Percentiles rank a stretch among this genome's conserved stretches.
phyloP scores from a whole-genome alignment of 2,329 filamentous ascomycete species.

The Lithohypha guttulata region DNA sequence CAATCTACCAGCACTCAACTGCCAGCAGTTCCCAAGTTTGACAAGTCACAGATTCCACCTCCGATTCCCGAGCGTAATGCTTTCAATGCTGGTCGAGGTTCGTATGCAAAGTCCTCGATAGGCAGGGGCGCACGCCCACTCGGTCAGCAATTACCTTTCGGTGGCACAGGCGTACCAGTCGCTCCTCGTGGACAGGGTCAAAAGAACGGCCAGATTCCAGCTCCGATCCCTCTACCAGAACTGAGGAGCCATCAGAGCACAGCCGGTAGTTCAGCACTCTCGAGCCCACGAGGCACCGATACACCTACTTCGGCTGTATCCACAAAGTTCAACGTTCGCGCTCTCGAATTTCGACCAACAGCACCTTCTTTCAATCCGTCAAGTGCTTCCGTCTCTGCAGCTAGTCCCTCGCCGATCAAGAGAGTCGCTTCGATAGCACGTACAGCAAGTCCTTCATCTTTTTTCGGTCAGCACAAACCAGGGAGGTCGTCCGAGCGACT shows the following conservation, averaged over 20 bases:
- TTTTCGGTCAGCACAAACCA: conserved; percentile 62
- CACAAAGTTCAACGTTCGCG: conserved; percentile 46
- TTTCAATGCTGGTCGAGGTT: conserved; percentile 37
- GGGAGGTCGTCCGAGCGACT: conserved; percentile 48
- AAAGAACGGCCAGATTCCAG: conserved; percentile 29
- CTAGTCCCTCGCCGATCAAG: conserved; percentile 58
- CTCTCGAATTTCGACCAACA: conserved; percentile 71
- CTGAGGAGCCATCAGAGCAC: conserved; percentile 46
- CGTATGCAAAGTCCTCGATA: conserved; percentile 34
- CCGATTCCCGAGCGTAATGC: conserved; percentile 38
- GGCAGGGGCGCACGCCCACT: conserved; percentile 30
- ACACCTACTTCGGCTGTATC: conserved; percentile 44
- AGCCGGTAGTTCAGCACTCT: conserved; percentile 27
- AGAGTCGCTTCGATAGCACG: conserved; percentile 40
- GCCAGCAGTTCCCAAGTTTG: conserved; percentile 38
- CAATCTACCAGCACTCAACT: conserved; percentile 40
- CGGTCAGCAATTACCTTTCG: conserved; percentile 29
- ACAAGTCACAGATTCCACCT: conserved; percentile 28
- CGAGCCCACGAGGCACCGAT: conserved; percentile 34
- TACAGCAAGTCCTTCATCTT: conserved; percentile 39
- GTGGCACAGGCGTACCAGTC: not conserved
- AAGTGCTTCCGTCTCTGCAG: conserved; percentile 48
- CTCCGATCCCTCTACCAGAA: conserved; percentile 51
- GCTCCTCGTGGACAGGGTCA: not conserved
- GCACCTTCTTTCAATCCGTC: conserved; percentile 71